Evolutionary conservation across 345 rosid genomes (phyloP).

Genomic region (Clausena lansium): DNA sequence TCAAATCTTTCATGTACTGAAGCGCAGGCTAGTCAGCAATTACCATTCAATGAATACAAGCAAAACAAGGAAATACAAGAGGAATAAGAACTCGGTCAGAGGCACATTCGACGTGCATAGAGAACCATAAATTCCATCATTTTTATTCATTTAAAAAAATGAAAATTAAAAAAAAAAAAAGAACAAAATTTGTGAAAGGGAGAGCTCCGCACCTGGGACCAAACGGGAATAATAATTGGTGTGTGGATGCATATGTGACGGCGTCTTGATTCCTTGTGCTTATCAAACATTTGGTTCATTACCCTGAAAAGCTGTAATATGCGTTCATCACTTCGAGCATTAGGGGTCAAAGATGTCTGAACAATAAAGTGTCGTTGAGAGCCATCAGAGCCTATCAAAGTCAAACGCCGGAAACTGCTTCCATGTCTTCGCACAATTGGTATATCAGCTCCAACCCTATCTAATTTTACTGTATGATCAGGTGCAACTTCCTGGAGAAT

Average conservation of each 20-base stretch:
- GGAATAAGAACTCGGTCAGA: too few relatives aligned
- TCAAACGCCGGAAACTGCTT: conserved; percentile 95
- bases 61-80: neutral
- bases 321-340: conserved; percentile 97
- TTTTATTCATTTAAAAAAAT: neutral
- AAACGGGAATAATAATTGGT: conserved; percentile 97
- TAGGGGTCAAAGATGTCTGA: conserved; percentile 98
- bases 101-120: neutral
- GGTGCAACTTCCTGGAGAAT: conserved; percentile 81
- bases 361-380: conserved; percentile 94
- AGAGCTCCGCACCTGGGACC: conserved; percentile 80
- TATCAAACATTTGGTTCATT: conserved; percentile 99
- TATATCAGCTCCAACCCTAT: conserved; percentile 90
- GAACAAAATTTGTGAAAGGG: neutral
- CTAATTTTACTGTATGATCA: conserved; percentile 90
- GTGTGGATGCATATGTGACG: conserved; percentile 90
- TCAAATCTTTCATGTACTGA: neutral
- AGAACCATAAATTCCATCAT: neutral
- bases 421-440: conserved; percentile 98
- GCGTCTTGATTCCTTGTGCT: conserved; percentile 93
- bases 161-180: neutral
- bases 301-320: conserved; percentile 96
- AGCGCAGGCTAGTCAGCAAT: conserved; percentile 4
- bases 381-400: conserved; percentile 96
- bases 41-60: neutral